Evolutionary conservation across 139 green algal genomes (phyloP).

Genomic region (Tetradesmus lagerheimii): DNA sequence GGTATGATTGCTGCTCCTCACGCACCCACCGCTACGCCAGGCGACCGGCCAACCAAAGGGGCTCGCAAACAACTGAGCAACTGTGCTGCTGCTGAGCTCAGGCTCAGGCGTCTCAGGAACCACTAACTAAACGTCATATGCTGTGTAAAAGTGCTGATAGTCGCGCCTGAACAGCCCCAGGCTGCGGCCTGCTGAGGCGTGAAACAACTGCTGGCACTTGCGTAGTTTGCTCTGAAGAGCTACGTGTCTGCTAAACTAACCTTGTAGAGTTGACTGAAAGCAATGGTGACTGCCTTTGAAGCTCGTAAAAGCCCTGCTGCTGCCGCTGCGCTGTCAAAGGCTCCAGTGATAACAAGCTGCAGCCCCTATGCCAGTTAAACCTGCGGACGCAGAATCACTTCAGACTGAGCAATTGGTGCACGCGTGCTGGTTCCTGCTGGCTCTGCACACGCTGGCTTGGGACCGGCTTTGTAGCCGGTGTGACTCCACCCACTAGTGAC

Average conservation of each 20-base stretch:
- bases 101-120: neutral
- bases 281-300: neutral
- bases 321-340: neutral
- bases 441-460: neutral
- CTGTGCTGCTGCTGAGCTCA: neutral
- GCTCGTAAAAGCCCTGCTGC: neutral
- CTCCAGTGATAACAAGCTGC: slow-evolving; percentile 1
- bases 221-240: neutral
- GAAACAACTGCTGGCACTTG: slow-evolving; percentile 5
- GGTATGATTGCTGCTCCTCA: neutral
- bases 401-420: neutral
- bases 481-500: slow-evolving; percentile 4
- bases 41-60: neutral
- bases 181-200: neutral
- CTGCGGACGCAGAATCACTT: neutral
- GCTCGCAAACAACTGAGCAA: neutral
- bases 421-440: neutral
- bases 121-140: neutral
- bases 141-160: neutral
- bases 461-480: slow-evolving; percentile 1
- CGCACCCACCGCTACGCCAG: neutral
- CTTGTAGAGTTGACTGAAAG: neutral
- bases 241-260: neutral
- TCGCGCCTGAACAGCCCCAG: neutral
- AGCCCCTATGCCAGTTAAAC: neutral